Conservation (phyloP, 176 grass and related monocot genomes). For the Musa itinerans region DNA sequence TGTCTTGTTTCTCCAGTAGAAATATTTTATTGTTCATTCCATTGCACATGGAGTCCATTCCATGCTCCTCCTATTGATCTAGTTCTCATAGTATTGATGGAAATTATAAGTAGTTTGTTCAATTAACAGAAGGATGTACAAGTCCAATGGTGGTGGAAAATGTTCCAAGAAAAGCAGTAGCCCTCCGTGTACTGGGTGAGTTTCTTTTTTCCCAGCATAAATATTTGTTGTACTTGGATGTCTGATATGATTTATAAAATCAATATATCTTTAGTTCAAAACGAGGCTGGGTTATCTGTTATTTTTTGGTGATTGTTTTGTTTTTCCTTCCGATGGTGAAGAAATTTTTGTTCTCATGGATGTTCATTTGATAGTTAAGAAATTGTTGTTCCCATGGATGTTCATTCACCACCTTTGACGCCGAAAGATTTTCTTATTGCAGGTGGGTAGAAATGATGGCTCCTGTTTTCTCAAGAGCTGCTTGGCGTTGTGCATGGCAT, state of each 20-base stretch:
- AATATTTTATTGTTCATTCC: too few relatives aligned
- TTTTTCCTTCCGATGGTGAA: too few relatives aligned
- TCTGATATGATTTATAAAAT: too few relatives aligned
- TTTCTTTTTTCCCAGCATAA: not conserved
- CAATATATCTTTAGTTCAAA: too few relatives aligned
- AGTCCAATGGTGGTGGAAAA: constrained; percentile 34
- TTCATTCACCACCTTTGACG: too few relatives aligned
- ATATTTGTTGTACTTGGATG: too few relatives aligned
- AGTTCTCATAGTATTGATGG: too few relatives aligned
- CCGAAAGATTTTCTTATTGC: not conserved
- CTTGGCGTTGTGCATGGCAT: constrained; percentile 80
- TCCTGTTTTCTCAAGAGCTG: constrained; percentile 66
- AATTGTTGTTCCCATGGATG: too few relatives aligned
- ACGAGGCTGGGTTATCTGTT: too few relatives aligned
- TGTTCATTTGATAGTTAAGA: too few relatives aligned
- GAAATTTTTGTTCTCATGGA: too few relatives aligned
- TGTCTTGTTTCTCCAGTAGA: not conserved
- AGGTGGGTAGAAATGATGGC: constrained; percentile 98
- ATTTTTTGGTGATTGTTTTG: too few relatives aligned
- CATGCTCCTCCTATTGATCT: not conserved
- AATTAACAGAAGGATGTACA: constrained; percentile 49
- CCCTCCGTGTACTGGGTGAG: constrained; percentile 67
- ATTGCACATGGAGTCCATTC: not conserved
- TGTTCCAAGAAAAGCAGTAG: constrained; percentile 56
- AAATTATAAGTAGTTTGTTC: not conserved